Evolutionary conservation across 2,329 filamentous ascomycete species (phyloP).

Genomic region (Emydomyces testavorans): DNA sequence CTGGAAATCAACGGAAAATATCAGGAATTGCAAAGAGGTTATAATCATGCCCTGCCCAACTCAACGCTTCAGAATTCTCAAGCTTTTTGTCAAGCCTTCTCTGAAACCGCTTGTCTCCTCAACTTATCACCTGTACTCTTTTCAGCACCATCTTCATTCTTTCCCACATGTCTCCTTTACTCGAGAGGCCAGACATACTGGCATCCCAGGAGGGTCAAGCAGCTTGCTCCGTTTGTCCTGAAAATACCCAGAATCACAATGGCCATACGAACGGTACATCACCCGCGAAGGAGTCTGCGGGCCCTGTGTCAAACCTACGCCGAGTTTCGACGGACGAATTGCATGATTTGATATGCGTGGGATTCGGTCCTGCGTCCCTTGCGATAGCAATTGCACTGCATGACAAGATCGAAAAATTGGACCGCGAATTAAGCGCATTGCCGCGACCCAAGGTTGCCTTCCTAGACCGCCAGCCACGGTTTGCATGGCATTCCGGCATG

Average conservation of each 20-base stretch:
- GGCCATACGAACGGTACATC: too few relatives aligned
- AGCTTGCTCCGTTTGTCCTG: background rate
- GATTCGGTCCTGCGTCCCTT: conserved; percentile 84
- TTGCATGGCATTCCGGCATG: conserved; percentile 94
- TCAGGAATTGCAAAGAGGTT: too few relatives aligned
- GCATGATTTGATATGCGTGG: conserved; percentile 79
- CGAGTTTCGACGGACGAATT: conserved; percentile 50
- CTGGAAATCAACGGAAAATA: too few relatives aligned
- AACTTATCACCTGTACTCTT: too few relatives aligned
- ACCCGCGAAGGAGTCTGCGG: background rate
- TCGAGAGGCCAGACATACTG: background rate
- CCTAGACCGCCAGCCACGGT: conserved; percentile 69
- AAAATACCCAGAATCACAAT: background rate
- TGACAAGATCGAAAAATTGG: conserved; percentile 50
- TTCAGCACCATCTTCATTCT: background rate
- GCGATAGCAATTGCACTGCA: conserved; percentile 80
- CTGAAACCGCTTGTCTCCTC: background rate
- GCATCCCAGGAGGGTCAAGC: background rate
- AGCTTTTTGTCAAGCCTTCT: too few relatives aligned
- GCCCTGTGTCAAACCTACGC: conserved; percentile 28
- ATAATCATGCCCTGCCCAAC: too few relatives aligned
- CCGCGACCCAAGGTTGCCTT: conserved; percentile 63
- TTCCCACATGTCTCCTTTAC: background rate
- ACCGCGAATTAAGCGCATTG: conserved; percentile 30
- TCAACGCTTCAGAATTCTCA: too few relatives aligned